Percentiles rank a stretch among this genome's conserved stretches.
Evolutionary conservation across 1,284 basidiomycete species (phyloP).

Genomic region (Tylopilus orsonianus): DNA sequence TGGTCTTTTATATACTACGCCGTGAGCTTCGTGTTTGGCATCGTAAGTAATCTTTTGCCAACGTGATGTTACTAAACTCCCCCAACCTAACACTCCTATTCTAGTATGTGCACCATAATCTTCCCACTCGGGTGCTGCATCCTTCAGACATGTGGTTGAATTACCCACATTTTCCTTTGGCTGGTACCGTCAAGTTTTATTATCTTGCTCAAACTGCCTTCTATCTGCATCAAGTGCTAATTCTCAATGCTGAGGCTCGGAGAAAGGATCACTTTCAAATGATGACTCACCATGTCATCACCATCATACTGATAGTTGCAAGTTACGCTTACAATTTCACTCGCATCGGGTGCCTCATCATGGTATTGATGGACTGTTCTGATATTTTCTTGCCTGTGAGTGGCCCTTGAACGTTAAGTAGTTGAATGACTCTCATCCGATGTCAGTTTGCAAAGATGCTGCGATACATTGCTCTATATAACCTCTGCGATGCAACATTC

Average conservation of each 20-base stretch:
- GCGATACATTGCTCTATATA: constrained; percentile 74
- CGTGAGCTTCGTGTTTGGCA: constrained; percentile 73
- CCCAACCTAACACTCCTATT: constrained; percentile 6
- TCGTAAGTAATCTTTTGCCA: constrained; percentile 58
- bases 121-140: constrained; percentile 69
- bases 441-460: constrained; percentile 88
- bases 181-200: constrained; percentile 84
- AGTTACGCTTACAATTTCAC: constrained; percentile 88
- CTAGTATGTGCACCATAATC: constrained; percentile 77
- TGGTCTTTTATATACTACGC: constrained; percentile 87
- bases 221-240: constrained; percentile 89
- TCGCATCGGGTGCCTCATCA: constrained; percentile 83
- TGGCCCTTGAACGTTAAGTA: constrained; percentile 18
- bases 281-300: constrained; percentile 94
- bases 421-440: constrained; percentile 1
- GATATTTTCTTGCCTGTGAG: constrained; percentile 91
- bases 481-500: constrained; percentile 77
- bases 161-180: constrained; percentile 82
- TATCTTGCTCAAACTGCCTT: constrained; percentile 92
- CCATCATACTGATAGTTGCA: constrained; percentile 71
- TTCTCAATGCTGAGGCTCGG: constrained; percentile 90
- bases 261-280: constrained; percentile 95
- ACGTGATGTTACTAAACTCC: not conserved
- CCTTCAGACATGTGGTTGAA: constrained; percentile 74
- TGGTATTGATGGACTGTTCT: constrained; percentile 91